Evolutionary conservation across 345 rosid species (phyloP).

Genomic region (Viola odorata): DNA sequence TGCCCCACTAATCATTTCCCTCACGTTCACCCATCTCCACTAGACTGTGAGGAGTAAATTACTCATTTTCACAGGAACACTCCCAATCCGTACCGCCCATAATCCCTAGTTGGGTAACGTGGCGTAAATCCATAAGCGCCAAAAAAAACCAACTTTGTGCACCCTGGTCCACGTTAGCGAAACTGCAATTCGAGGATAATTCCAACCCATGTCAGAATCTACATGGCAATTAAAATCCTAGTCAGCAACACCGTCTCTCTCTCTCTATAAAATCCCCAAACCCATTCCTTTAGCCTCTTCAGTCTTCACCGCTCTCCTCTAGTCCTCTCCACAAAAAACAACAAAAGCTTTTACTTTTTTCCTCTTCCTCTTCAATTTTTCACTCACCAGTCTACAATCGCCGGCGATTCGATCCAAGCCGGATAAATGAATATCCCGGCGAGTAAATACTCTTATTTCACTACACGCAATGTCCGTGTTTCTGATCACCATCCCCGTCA

Average conservation of each 20-base stretch:
- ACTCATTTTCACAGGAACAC: neutral
- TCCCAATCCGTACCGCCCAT: neutral
- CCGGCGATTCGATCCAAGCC: constrained; percentile 39
- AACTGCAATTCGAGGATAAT: constrained; percentile 4
- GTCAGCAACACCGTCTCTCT: constrained; percentile 31
- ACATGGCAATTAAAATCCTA: constrained; percentile 16
- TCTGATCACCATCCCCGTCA: constrained; percentile 58
- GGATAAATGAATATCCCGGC: constrained; percentile 51
- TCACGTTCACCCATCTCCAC: neutral
- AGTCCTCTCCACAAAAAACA: neutral
- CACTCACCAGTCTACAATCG: neutral
- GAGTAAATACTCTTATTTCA: constrained; percentile 7
- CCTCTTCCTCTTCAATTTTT: neutral
- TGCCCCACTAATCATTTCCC: neutral
- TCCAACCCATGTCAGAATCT: neutral
- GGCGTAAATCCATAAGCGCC: neutral
- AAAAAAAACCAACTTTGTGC: neutral
- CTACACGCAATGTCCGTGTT: constrained; percentile 37
- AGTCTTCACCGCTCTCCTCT: constrained; percentile 15
- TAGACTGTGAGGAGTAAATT: neutral
- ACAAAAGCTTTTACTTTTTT: neutral
- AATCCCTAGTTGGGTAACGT: neutral
- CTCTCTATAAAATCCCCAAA: constrained; percentile 34
- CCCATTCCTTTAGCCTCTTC: constrained; percentile 12
- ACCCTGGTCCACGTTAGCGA: neutral